Conservation (phyloP, 768 basidiomycete species). For the Filobasidium wieringae region DNA sequence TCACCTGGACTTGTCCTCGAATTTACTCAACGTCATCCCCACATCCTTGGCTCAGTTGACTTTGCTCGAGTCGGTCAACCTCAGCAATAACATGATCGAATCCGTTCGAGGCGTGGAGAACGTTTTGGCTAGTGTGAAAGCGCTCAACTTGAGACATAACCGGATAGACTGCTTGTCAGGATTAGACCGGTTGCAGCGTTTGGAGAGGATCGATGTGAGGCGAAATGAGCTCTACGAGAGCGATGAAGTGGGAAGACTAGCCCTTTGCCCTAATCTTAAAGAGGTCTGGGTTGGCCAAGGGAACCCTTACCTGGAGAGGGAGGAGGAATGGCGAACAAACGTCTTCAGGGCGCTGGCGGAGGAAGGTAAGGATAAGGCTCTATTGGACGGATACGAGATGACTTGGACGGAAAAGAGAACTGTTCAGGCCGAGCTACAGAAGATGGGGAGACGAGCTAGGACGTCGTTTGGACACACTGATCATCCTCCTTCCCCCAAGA, state of each 20-base stretch:
- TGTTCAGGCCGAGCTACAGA: slow-evolving; percentile 1
- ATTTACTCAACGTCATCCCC: slow-evolving; percentile 80
- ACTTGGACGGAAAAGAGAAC: slow-evolving; percentile 28
- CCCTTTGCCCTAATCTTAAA: slow-evolving; percentile 61
- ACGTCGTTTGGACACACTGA: too few relatives aligned
- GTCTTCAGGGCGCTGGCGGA: slow-evolving; percentile 76
- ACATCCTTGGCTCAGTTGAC: slow-evolving; percentile 59
- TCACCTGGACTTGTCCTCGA: slow-evolving; percentile 78
- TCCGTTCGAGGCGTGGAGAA: slow-evolving; percentile 80
- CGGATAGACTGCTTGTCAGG: slow-evolving; percentile 91
- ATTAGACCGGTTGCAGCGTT: slow-evolving; percentile 70
- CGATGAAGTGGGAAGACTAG: slow-evolving; percentile 71
- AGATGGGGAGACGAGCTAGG: background rate
- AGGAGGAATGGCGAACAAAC: slow-evolving; percentile 57
- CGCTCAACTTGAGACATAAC: slow-evolving; percentile 71
- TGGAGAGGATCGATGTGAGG: slow-evolving; percentile 76
- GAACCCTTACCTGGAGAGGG: slow-evolving; percentile 65
- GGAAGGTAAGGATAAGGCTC: slow-evolving; percentile 59
- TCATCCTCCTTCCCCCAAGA: background rate
- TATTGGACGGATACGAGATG: slow-evolving; percentile 53
- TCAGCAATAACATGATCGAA: slow-evolving; percentile 98
- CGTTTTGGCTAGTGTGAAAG: slow-evolving; percentile 61
- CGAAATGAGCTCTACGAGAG: slow-evolving; percentile 67
- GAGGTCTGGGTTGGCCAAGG: slow-evolving; percentile 68
- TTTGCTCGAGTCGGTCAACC: slow-evolving; percentile 77